Percentiles rank a stretch among this genome's conserved stretches.
These are phyloP conservation scores for Fusarium chaquense DNA, from an alignment of 2,329 filamentous ascomycete genomes.

Conservation along the genomic window DNA sequence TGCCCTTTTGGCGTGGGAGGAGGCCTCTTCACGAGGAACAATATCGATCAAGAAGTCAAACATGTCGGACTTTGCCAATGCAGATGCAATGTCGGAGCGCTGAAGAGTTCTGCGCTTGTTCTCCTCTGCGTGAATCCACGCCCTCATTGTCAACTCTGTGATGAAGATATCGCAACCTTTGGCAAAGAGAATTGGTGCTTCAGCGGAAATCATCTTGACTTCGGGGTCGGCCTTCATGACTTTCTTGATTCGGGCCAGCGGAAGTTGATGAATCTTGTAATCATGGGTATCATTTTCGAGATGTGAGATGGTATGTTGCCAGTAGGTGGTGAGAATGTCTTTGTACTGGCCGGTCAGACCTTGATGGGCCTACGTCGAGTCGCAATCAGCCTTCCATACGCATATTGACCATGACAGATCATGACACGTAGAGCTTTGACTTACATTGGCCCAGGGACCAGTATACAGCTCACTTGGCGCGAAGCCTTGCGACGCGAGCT, in stretches of 20 bases:
- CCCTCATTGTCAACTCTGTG: constrained; percentile 97
- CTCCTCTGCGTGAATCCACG: constrained; percentile 99
- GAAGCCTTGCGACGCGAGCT: constrained; percentile 89
- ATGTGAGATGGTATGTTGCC: constrained; percentile 98
- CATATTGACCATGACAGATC: neutral
- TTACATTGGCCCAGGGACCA: constrained; percentile 93
- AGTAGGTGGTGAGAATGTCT: constrained; percentile 98
- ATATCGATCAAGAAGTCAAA: constrained; percentile 99
- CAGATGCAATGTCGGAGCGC: constrained; percentile 94
- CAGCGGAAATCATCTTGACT: constrained; percentile 99
- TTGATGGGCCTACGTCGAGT: constrained; percentile 81
- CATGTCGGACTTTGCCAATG: constrained; percentile 98
- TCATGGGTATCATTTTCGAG: constrained; percentile 96
- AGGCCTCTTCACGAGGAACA: constrained; percentile 93
- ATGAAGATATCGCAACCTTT: constrained; percentile 99
- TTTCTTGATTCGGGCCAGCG: constrained; percentile 98
- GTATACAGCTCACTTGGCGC: constrained; percentile 95
- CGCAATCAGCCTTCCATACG: neutral
- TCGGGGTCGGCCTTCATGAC: constrained; percentile 99
- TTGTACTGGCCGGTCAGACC: constrained; percentile 92
- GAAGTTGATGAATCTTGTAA: constrained; percentile 97
- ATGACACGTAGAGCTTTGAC: constrained; percentile 46
- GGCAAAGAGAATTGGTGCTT: constrained; percentile 96
- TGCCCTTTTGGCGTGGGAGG: constrained; percentile 83
- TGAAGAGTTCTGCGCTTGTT: constrained; percentile 97